phyloP scores from a whole-genome alignment of 2,329 filamentous ascomycete species.

The Trichoderma brevicompactum region DNA sequence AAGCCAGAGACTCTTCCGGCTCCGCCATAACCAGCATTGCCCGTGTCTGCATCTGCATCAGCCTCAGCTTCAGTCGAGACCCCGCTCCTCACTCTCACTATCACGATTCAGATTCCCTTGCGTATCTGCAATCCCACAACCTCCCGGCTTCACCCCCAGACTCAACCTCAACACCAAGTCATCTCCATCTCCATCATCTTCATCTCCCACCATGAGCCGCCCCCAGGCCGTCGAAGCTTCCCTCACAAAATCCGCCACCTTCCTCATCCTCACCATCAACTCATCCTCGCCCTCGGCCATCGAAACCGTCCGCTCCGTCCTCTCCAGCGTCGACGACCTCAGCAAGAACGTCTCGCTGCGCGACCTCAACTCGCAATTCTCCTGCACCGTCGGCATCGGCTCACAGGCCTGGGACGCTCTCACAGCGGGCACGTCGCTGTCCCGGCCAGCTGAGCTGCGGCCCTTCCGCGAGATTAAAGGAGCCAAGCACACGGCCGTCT shows the following conservation, averaged over 20 bases:
- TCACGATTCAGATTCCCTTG: background rate
- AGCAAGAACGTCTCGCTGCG: conserved; percentile 59
- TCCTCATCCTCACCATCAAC: conserved; percentile 53
- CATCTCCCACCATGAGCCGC: conserved; percentile 12
- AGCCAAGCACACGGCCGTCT: conserved; percentile 53
- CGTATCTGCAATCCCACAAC: too few species aligned
- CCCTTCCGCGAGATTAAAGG: conserved; percentile 55
- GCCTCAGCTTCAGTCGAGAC: background rate
- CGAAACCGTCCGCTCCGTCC: conserved; percentile 48
- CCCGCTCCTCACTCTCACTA: background rate
- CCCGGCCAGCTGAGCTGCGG: conserved; percentile 56
- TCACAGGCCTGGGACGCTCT: conserved; percentile 56
- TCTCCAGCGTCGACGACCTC: conserved; percentile 51
- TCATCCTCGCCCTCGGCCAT: conserved; percentile 42
- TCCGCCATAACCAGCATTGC: background rate
- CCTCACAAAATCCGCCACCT: conserved; percentile 57
- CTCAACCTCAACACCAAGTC: background rate
- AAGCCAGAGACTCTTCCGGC: conserved; percentile 7
- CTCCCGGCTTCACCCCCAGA: background rate
- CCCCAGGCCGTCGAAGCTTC: conserved; percentile 49
- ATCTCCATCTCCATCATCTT: background rate
- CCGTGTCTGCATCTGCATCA: too few species aligned
- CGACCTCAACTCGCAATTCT: conserved; percentile 49
- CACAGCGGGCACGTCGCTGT: conserved; percentile 39
- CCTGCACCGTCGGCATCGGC: conserved; percentile 60